Conservation (phyloP, 1,284 basidiomycete genomes). For the Rhodotorula sp. region DNA sequence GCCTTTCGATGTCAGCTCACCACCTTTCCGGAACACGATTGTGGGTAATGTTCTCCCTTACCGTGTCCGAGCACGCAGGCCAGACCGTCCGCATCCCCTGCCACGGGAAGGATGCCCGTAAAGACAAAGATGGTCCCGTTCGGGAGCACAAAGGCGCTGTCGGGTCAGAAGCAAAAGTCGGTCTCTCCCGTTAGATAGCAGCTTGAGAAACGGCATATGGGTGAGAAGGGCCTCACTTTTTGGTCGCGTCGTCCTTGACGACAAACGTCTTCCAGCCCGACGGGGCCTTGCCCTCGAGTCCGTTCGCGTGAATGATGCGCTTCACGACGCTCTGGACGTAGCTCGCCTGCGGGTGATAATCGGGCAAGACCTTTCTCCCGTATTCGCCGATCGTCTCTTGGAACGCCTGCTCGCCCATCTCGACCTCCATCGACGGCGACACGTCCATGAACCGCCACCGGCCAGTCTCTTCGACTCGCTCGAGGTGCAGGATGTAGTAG, state of each 20-base stretch:
- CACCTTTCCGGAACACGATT: no score
- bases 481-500: slow-evolving; percentile 55
- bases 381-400: slow-evolving; percentile 60
- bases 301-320: slow-evolving; percentile 69
- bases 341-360: slow-evolving; percentile 63
- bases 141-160: slow-evolving; percentile 40
- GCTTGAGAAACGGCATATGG: not conserved
- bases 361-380: slow-evolving; percentile 62
- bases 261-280: slow-evolving; percentile 45
- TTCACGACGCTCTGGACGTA: slow-evolving; percentile 69
- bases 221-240: slow-evolving; percentile 18
- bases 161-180: not conserved
- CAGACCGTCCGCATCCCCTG: slow-evolving; percentile 70
- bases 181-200: no score
- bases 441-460: slow-evolving; percentile 81
- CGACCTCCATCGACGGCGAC: slow-evolving; percentile 60
- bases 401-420: slow-evolving; percentile 54
- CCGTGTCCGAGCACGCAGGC: slow-evolving; percentile 86
- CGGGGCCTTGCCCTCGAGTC: slow-evolving; percentile 48
- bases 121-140: slow-evolving; percentile 79
- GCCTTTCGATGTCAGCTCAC: no score
- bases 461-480: slow-evolving; percentile 61
- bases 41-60: slow-evolving; percentile 46
- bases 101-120: slow-evolving; percentile 75
- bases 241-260: slow-evolving; percentile 48